A percentile compares a stretch with the other conserved stretches of the same genome.
These are phyloP conservation scores for Populus hybrid DNA, from an alignment of 441 rosid genomes.

Conservation along the genomic window DNA sequence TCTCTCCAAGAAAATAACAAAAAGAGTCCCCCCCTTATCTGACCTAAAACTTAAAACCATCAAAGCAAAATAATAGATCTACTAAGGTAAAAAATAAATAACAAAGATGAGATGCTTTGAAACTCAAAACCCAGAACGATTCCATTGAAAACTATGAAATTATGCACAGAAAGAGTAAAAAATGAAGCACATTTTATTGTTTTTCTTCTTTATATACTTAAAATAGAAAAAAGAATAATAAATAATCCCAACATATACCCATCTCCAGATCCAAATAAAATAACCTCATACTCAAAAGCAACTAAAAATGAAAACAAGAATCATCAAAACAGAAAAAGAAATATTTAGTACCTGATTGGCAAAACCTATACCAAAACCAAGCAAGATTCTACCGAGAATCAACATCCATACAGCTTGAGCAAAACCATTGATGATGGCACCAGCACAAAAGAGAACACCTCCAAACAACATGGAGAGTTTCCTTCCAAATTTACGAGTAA, in stretches of 20 bases:
- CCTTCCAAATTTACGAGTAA: slow-evolving; percentile 59
- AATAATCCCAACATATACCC: neutral
- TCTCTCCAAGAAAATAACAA: too few relatives aligned
- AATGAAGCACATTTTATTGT: neutral
- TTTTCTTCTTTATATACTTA: neutral
- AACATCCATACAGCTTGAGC: slow-evolving; percentile 78
- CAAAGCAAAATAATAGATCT: slow-evolving; percentile 5
- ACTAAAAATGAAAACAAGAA: neutral
- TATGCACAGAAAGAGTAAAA: neutral
- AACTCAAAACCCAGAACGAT: neutral
- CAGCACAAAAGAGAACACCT: slow-evolving; percentile 61
- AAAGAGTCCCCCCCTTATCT: neutral
- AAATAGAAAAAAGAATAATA: neutral
- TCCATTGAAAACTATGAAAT: neutral
- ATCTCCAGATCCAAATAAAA: neutral
- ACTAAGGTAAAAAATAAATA: neutral
- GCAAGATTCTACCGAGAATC: slow-evolving; percentile 76
- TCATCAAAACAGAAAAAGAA: too few relatives aligned
- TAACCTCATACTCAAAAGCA: neutral
- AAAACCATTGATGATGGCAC: slow-evolving; percentile 76
- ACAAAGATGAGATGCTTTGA: neutral
- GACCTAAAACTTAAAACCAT: neutral
- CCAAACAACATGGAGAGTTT: slow-evolving; percentile 67
- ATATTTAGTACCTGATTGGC: slow-evolving; percentile 70
- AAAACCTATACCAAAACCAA: slow-evolving; percentile 90